Conservation (phyloP, 139 green algal species). For the Coelastrella sp. region DNA sequence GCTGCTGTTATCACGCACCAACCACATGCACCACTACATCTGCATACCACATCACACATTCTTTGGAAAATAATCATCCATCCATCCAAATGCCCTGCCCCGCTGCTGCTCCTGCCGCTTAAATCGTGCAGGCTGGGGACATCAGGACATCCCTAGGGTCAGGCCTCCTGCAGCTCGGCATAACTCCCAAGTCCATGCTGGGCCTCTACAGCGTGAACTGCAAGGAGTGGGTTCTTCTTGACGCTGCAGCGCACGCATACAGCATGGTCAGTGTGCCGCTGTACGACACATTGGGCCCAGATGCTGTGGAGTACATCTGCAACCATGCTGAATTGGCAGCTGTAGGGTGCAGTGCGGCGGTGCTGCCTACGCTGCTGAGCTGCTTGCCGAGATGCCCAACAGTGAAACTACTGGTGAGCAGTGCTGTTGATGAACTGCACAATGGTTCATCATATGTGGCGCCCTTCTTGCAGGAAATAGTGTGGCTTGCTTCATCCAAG, state of each 20-base stretch:
- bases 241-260: conserved; percentile 90
- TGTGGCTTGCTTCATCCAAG: too few relatives aligned
- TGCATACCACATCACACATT: not conserved
- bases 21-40: not conserved
- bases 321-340: conserved; percentile 92
- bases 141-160: conserved; percentile 88
- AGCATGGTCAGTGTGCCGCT: conserved; percentile 92
- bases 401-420: conserved; percentile 84
- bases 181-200: conserved; percentile 75
- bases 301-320: conserved; percentile 95
- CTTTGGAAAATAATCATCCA: not conserved
- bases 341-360: conserved; percentile 78
- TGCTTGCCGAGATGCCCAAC: conserved; percentile 77
- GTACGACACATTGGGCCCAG: conserved; percentile 97
- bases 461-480: not conserved
- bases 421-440: not conserved
- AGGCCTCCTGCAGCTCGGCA: conserved; percentile 86
- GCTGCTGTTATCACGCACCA: not conserved
- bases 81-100: not conserved
- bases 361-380: conserved; percentile 82
- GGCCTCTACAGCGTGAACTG: conserved; percentile 94
- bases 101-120: not conserved
- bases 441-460: not conserved
- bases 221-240: conserved; percentile 93
- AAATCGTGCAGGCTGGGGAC: conserved; percentile 63